Evolutionary conservation across 148 eudicot genomes (phyloP).

Genomic region (Rhododendron griersonianum): DNA sequence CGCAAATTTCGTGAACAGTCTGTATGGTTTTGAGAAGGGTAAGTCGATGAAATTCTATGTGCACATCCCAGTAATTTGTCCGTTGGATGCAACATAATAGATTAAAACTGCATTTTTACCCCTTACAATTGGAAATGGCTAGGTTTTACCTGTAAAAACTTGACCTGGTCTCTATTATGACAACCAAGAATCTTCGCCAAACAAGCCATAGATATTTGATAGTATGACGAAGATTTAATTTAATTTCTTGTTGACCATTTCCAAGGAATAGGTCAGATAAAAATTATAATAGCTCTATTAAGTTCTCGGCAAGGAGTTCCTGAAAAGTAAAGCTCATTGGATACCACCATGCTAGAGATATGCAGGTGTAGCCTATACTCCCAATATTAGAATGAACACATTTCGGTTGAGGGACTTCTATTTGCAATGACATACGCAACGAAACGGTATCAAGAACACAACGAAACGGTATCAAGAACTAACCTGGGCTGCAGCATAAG

Average conservation of each 20-base stretch:
- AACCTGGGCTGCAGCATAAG: conserved; percentile 91
- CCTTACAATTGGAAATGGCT: neutral
- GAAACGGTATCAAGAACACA: neutral
- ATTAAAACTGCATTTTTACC: neutral
- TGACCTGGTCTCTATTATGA: neutral
- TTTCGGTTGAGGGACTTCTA: neutral
- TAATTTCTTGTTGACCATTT: neutral
- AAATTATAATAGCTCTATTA: neutral
- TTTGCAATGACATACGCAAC: neutral
- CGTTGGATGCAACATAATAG: neutral
- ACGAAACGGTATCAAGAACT: neutral
- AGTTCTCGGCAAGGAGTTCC: neutral
- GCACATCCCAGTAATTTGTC: neutral
- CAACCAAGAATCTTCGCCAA: conserved; percentile 4
- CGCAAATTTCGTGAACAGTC: neutral
- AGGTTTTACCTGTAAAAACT: neutral
- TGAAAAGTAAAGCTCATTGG: neutral
- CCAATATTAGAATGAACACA: neutral
- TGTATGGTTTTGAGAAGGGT: neutral
- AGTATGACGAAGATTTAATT: neutral
- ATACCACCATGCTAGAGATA: neutral
- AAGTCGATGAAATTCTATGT: neutral
- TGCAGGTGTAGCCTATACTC: neutral
- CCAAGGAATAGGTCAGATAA: neutral
- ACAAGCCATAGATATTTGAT: neutral